Conservation (phyloP, 1,139 yeast species). For the Waltiozyma sp. region DNA sequence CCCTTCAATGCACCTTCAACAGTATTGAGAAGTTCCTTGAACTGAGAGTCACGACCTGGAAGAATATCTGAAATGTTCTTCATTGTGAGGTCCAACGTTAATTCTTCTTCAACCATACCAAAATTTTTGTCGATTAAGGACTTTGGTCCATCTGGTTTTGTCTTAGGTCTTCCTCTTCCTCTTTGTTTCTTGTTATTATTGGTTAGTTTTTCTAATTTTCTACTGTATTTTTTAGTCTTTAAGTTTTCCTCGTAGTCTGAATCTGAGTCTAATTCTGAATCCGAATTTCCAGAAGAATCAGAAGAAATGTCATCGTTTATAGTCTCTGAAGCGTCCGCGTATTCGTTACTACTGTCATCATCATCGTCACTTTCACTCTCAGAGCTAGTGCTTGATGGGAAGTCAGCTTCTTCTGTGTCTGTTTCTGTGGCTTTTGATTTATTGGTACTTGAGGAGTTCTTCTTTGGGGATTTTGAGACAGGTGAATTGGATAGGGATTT, state of each 20-base stretch:
- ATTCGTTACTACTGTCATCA: not conserved
- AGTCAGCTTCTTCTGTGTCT: not conserved
- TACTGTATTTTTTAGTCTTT: not conserved
- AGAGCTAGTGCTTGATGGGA: not conserved
- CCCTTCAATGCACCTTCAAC: conserved; percentile 69
- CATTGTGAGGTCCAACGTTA: not conserved
- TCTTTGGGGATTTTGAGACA: no score
- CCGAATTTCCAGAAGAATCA: not conserved
- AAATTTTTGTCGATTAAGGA: not conserved
- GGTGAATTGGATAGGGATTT: not conserved
- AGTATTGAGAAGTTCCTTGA: conserved; percentile 56
- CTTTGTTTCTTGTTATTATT: not conserved
- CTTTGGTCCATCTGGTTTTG: not conserved
- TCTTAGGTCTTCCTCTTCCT: not conserved
- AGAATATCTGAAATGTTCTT: conserved; percentile 20
- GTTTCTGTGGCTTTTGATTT: not conserved
- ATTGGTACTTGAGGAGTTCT: no score
- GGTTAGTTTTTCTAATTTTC: not conserved
- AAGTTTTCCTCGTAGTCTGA: not conserved
- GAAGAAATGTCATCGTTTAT: not conserved
- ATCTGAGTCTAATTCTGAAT: not conserved
- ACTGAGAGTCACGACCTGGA: conserved; percentile 87
- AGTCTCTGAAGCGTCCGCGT: not conserved
- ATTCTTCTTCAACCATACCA: not conserved
- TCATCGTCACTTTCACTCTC: not conserved